phyloP scores from a whole-genome alignment of 2,329 filamentous ascomycete genomes.

The Trichoderma polysporum region DNA sequence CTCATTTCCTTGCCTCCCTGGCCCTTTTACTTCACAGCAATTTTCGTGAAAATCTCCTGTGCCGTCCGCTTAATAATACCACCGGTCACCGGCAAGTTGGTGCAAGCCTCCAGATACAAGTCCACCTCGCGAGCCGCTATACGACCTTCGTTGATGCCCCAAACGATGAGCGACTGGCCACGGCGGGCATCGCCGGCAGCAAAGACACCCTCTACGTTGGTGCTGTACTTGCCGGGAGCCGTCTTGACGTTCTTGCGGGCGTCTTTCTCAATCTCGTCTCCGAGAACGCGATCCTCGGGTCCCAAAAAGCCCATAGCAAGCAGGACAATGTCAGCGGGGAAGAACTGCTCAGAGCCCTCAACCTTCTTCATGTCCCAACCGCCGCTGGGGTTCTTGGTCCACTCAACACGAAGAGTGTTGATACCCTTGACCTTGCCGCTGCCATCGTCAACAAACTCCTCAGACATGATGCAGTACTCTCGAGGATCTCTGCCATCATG shows the following conservation, averaged over 20 bases:
- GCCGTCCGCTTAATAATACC: slow-evolving; percentile 87
- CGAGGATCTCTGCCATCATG: slow-evolving; percentile 95
- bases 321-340: slow-evolving; percentile 91
- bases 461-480: slow-evolving; percentile 98
- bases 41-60: slow-evolving; percentile 59
- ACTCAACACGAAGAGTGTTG: slow-evolving; percentile 92
- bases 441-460: slow-evolving; percentile 91
- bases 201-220: slow-evolving; percentile 85
- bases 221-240: slow-evolving; percentile 79
- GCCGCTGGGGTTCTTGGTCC: slow-evolving; percentile 84
- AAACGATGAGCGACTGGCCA: slow-evolving; percentile 94
- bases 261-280: slow-evolving; percentile 87
- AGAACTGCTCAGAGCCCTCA: slow-evolving; percentile 90
- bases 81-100: slow-evolving; percentile 82
- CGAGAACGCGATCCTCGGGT: slow-evolving; percentile 83
- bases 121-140: slow-evolving; percentile 92
- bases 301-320: slow-evolving; percentile 97
- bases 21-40: slow-evolving; percentile 22
- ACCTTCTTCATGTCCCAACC: slow-evolving; percentile 99
- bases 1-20: not conserved
- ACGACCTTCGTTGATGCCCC: slow-evolving; percentile 97
- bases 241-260: slow-evolving; percentile 96
- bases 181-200: slow-evolving; percentile 93
- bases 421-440: slow-evolving; percentile 88
- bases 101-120: slow-evolving; percentile 76